Evolutionary conservation across 2,329 filamentous ascomycete species (phyloP).

Genomic region (Phaeosphaeriaceae sp.): DNA sequence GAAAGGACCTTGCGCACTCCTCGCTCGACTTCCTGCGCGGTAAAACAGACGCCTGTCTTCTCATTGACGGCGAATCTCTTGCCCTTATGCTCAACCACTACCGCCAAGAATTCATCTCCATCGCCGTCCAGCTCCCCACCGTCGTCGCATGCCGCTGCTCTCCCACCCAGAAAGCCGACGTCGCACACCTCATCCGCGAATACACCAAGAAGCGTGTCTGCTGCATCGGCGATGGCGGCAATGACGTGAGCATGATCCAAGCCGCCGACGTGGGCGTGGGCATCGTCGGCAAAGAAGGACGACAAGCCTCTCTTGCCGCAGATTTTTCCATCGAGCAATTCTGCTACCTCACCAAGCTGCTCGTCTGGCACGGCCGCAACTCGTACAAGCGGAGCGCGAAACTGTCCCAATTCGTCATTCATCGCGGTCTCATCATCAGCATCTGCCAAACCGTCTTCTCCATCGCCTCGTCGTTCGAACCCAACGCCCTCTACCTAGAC

Average conservation of each 20-base stretch:
- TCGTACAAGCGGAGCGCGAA: constrained; percentile 96
- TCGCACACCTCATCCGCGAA: constrained; percentile 87
- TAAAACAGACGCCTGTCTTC: constrained; percentile 83
- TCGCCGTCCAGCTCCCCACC: constrained; percentile 85
- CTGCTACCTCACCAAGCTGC: constrained; percentile 89
- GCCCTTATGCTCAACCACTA: constrained; percentile 83
- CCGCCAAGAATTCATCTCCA: constrained; percentile 82
- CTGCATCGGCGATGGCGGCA: constrained; percentile 97
- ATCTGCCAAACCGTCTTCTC: constrained; percentile 98
- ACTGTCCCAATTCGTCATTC: constrained; percentile 96
- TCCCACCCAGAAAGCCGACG: constrained; percentile 94
- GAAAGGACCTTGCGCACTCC: constrained; percentile 84
- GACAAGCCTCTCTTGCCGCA: constrained; percentile 91
- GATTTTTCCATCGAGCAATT: constrained; percentile 98
- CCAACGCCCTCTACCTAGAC: constrained; percentile 89
- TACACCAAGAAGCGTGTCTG: constrained; percentile 95
- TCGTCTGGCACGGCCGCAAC: constrained; percentile 99
- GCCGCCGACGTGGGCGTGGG: constrained; percentile 97
- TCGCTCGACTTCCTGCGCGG: constrained; percentile 86
- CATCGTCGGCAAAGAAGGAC: constrained; percentile 96
- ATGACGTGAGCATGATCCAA: constrained; percentile 99
- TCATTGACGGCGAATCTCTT: constrained; percentile 94
- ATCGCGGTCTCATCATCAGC: constrained; percentile 91
- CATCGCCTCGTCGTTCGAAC: constrained; percentile 90
- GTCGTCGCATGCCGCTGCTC: constrained; percentile 97